These are phyloP conservation scores for Cryptosporidium sp. DNA, from an alignment of 169 alveolate species.

Conservation along the genomic window DNA sequence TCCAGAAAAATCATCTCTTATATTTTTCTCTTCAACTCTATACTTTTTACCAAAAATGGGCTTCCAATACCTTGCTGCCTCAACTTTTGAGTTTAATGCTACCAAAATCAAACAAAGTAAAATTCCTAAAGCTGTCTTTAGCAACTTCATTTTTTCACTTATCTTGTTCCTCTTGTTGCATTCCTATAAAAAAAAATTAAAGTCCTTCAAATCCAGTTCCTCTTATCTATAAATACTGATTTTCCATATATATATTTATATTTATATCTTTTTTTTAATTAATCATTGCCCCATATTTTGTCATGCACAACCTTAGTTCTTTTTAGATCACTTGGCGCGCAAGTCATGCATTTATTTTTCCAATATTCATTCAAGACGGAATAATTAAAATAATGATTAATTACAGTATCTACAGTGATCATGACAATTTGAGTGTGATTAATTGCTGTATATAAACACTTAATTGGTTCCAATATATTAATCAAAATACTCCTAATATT, in stretches of 20 bases:
- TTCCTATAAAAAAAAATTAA: background rate
- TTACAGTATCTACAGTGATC: background rate
- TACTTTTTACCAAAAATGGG: slow-evolving; percentile 39
- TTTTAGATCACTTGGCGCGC: slow-evolving; percentile 72
- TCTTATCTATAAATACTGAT: background rate
- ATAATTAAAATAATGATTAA: background rate
- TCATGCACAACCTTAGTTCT: slow-evolving; percentile 41
- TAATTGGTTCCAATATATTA: background rate
- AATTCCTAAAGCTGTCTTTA: slow-evolving; percentile 1
- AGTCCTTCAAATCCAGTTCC: background rate
- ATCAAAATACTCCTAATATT: background rate
- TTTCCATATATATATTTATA: background rate
- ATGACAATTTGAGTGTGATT: background rate
- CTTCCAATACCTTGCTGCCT: slow-evolving; percentile 35
- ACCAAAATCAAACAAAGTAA: background rate
- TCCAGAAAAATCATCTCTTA: slow-evolving; percentile 13
- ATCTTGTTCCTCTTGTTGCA: background rate
- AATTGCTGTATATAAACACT: too few relatives aligned
- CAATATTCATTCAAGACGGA: background rate
- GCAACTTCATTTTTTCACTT: background rate
- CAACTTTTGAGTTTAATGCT: background rate
- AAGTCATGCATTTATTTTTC: background rate
- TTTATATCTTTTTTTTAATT: background rate
- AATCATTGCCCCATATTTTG: slow-evolving; percentile 7
- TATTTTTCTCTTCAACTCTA: background rate